These are phyloP conservation scores for Puccinia triticina DNA, from an alignment of 1,284 basidiomycete species.

Conservation along the genomic window DNA sequence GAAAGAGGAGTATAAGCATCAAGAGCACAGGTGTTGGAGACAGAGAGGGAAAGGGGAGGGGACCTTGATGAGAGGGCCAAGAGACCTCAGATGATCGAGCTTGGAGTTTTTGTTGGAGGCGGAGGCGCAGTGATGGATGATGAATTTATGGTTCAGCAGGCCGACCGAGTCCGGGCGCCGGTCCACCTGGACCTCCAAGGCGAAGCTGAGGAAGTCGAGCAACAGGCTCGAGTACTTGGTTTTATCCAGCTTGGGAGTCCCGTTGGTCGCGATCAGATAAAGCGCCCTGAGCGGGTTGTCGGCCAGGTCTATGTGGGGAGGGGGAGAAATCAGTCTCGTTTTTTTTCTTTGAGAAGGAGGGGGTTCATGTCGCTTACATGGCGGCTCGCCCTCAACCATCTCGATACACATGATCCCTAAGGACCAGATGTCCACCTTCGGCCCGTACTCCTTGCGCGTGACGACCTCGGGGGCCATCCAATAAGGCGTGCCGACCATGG, in stretches of 20 bases:
- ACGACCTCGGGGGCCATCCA: constrained; percentile 99
- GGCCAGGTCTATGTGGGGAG: constrained; percentile 55
- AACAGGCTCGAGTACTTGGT: constrained; percentile 84
- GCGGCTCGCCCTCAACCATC: constrained; percentile 99
- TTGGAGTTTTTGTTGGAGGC: neutral
- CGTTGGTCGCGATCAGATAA: constrained; percentile 96
- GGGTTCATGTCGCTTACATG: constrained; percentile 71
- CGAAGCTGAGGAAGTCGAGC: constrained; percentile 83
- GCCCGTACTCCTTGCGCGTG: constrained; percentile 95
- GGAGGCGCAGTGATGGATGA: constrained; percentile 2
- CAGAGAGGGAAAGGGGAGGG: neutral
- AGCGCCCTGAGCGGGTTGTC: constrained; percentile 63
- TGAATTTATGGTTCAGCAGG: constrained; percentile 65
- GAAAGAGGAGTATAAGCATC: neutral
- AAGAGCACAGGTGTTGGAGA: neutral
- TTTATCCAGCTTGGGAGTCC: constrained; percentile 95
- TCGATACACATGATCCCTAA: constrained; percentile 88
- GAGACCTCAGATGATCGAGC: constrained; percentile 35
- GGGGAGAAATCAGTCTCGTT: neutral
- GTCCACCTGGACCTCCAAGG: constrained; percentile 93
- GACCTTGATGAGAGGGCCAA: constrained; percentile 46
- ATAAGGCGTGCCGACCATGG: constrained; percentile 99
- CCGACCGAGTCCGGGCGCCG: constrained; percentile 84
- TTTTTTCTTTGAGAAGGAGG: neutral
- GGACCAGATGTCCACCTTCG: constrained; percentile 98